Evolutionary conservation across 164 flowering plant species (phyloP), one percentile per base, ranked within the genome.

Genomic region (Sextonia rubra): DNA sequence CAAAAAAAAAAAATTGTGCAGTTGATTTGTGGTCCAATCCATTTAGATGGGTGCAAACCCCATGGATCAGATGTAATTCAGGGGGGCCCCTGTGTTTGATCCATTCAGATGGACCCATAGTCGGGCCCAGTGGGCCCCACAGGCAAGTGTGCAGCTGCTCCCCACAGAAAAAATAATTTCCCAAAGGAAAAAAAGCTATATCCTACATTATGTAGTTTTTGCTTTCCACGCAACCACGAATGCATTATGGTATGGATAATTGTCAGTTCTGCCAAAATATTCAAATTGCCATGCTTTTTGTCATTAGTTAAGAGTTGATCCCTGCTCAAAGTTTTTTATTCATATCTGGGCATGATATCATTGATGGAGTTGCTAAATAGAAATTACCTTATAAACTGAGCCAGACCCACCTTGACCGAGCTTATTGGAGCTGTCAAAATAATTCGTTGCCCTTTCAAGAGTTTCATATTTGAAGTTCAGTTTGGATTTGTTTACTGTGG

Each of bases 381-480:
- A 30, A 47, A 63, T 70, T 83, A 90, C 94, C 73, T 87, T 89
- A 76, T 83, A 90, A 25, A 91, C 94, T 0, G 91, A 82, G 77
- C 97, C 94, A 20, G 93, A 86, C 74, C 94, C 94, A 78, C 93
- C 94, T 81, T 90, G 93, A 29, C 94, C 97, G 0, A 91, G 83
- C 75, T 91, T 91, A 66, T 80, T 90, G 25, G 89, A 83, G 32
- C 47, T 47, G 76, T 82, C 17, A 64, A 88, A 91, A 80, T 85
- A 90, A 73, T 85, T 77, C 61, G 94, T 90, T 65, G 94, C 97
- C 77, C 70, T 86, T 70, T 91, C 97, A 48, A 90, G 94, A 37
- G 84, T 79, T 76, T 89, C 93, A 69, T 91, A 91, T 44, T 81
- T 81, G 78, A 86, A 86, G 74, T 85, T 85, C 69, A 87, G 83